Base-by-base conservation (phyloP, 129 eudicot species). In the Helianthus annuus region DNA sequence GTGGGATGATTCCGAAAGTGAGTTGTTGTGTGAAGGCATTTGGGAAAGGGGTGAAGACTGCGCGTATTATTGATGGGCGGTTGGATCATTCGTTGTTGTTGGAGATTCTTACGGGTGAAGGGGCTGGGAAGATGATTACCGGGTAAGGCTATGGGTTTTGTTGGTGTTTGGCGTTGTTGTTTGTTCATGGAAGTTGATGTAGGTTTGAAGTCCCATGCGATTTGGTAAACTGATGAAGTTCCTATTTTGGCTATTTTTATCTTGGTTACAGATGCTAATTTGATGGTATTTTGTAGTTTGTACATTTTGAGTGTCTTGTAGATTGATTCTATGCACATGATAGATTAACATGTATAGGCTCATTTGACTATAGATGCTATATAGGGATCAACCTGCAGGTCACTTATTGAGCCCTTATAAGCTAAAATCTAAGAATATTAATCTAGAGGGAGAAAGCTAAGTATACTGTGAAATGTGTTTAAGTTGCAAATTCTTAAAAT, bases 1-100 rank as follows among this genome's bases (percentile, higher is more conserved):
- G 97, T 68, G 97, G 98, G 79, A 90, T 94, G 98, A 94, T 94
- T 16, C 97, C 98, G 0, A 94, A 94, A 69, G 97, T 94, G 71
- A 94, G 86, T 65, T 94, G 98, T 22, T 94, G 97, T 56, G 83
- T 94, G 38, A 79, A 90, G 64, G 83, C 97, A 1, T 68, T n/a
- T 11, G 86, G 88, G 3, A 85, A 86, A 73, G 98, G 98, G 51
- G 97, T 94, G 48, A 71, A 83, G 17, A 90, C 97, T 0, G 83
- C 98, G 0, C 90, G 98, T 71, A 94, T 94, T n/a, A 94, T 94
- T 4, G 97, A 90, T 79, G 97, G 98, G 7, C 68, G 99, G 64
- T 44, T 90, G 68, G 88, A 90, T 62, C 96, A 90, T 54, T 94
- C 97, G 2, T 66, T 94, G 79, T 77, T 94, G 38, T 87, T 94